A percentile compares a stretch with the other conserved stretches of the same genome.
These are phyloP conservation scores for Musa balbisiana DNA, from an alignment of 202 grass and related monocot species.

Conservation along the genomic window DNA sequence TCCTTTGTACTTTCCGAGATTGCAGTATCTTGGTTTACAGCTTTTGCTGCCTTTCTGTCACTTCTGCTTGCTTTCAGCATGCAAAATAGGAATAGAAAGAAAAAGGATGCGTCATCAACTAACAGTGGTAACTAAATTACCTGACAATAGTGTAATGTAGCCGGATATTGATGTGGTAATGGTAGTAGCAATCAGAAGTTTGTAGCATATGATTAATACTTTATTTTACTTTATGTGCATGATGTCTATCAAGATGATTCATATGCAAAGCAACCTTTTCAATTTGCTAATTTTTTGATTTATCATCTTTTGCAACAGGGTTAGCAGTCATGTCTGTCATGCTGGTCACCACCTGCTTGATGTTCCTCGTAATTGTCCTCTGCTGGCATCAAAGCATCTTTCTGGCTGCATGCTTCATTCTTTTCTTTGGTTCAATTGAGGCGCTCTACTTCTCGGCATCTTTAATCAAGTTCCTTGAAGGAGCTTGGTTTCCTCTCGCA, in stretches of 20 bases:
- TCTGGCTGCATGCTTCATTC: constrained; percentile 51
- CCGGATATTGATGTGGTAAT: too few relatives aligned
- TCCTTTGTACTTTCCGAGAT: too few relatives aligned
- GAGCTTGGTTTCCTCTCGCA: constrained; percentile 77
- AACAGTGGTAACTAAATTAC: too few relatives aligned
- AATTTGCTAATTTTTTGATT: background rate
- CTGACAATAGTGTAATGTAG: too few relatives aligned
- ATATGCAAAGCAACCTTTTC: background rate
- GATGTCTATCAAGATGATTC: background rate
- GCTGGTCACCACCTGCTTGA: constrained; percentile 92
- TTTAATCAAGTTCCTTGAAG: constrained; percentile 73
- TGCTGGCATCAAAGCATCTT: constrained; percentile 84
- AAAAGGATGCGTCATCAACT: too few relatives aligned
- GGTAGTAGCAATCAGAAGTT: too few relatives aligned
- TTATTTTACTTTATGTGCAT: too few relatives aligned
- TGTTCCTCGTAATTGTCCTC: constrained; percentile 77
- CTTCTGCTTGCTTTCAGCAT: too few relatives aligned
- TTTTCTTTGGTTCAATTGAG: constrained; percentile 88
- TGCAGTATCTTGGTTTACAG: too few relatives aligned
- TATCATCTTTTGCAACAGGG: constrained; percentile 29
- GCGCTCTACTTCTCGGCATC: constrained; percentile 71
- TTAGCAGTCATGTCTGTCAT: constrained; percentile 87
- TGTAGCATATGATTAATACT: too few relatives aligned
- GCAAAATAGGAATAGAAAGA: too few relatives aligned
- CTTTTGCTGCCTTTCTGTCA: too few relatives aligned